Conservation (phyloP, 345 rosid species). For the Citrus australasica region DNA sequence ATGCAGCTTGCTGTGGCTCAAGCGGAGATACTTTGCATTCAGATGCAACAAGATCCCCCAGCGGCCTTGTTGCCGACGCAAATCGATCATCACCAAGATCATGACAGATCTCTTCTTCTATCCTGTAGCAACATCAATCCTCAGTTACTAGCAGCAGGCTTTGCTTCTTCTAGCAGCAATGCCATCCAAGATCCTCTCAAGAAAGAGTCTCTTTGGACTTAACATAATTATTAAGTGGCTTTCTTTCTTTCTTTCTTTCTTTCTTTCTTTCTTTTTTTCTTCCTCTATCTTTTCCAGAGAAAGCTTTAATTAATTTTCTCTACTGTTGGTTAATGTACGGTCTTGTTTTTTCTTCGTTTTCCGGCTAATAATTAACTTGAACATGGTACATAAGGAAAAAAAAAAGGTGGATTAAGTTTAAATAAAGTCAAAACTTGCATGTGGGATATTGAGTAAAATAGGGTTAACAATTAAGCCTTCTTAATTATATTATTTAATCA, state of each 20-base stretch:
- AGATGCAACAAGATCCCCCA: constrained; percentile 57
- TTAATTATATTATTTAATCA: background rate
- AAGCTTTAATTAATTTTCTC: background rate
- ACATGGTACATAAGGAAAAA: background rate
- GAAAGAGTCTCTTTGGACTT: constrained; percentile 77
- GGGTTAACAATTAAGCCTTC: constrained; percentile 12
- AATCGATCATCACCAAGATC: constrained; percentile 28
- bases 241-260: background rate
- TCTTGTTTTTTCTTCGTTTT: background rate
- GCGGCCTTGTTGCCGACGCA: constrained; percentile 29
- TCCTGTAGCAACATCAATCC: constrained; percentile 28
- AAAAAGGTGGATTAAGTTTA: background rate
- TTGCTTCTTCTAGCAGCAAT: constrained; percentile 57
- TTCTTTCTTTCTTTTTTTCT: background rate
- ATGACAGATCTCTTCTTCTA: constrained; percentile 39
- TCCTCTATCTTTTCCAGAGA: background rate
- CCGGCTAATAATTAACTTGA: background rate
- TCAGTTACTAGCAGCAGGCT: constrained; percentile 34
- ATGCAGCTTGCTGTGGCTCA: constrained; percentile 87
- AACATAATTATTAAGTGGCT: background rate
- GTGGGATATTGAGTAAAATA: constrained; percentile 22
- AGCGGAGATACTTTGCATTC: constrained; percentile 71
- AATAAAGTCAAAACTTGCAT: constrained; percentile 24
- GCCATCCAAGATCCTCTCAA: constrained; percentile 65
- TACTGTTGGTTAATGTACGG: background rate